Percentiles rank a stretch among this genome's conserved stretches.
These are phyloP conservation scores for Decorospora gaudefroyi DNA, from an alignment of 2,329 filamentous ascomycete genomes.

Conservation along the genomic window DNA sequence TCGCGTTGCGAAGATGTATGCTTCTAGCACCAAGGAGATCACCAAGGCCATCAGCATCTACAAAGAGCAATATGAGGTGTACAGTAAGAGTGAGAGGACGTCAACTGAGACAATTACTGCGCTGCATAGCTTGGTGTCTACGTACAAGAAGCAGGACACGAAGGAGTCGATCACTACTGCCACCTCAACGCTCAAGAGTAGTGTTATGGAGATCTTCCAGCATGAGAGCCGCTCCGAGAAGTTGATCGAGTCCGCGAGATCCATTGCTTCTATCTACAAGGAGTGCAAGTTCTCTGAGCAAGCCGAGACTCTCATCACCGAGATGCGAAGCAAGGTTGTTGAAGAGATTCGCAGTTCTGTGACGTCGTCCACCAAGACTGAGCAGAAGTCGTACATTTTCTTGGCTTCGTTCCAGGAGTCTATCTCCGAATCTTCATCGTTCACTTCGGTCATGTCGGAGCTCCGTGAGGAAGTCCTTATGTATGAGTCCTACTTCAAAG, in stretches of 20 bases:
- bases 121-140: conserved; percentile 21
- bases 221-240: conserved; percentile 24
- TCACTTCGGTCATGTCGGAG: conserved; percentile 52
- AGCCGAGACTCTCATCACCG: conserved; percentile 20
- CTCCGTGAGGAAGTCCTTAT: conserved; percentile 42
- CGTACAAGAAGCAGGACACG: conserved; percentile 32
- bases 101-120: conserved; percentile 27
- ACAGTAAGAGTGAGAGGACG: conserved; percentile 19
- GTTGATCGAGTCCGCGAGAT: conserved; percentile 27
- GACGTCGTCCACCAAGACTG: conserved; percentile 14
- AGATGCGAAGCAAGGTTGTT: conserved; percentile 27
- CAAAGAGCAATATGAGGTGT: conserved; percentile 24
- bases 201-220: conserved; percentile 27
- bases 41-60: conserved; percentile 27
- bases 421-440: conserved; percentile 47
- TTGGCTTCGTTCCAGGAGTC: conserved; percentile 52
- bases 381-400: conserved; percentile 42
- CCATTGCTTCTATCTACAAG: conserved; percentile 27
- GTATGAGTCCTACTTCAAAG: conserved; percentile 36
- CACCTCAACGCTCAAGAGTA: conserved; percentile 24
- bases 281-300: conserved; percentile 25
- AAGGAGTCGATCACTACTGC: conserved; percentile 26
- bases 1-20: conserved; percentile 56
- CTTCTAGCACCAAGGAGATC: conserved; percentile 41
- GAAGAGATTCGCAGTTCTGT: conserved; percentile 21